Percentiles rank a stretch among this genome's conserved stretches.
These are phyloP conservation scores for Monascus ruber DNA, from an alignment of 2,329 filamentous ascomycete species.

Conservation along the genomic window DNA sequence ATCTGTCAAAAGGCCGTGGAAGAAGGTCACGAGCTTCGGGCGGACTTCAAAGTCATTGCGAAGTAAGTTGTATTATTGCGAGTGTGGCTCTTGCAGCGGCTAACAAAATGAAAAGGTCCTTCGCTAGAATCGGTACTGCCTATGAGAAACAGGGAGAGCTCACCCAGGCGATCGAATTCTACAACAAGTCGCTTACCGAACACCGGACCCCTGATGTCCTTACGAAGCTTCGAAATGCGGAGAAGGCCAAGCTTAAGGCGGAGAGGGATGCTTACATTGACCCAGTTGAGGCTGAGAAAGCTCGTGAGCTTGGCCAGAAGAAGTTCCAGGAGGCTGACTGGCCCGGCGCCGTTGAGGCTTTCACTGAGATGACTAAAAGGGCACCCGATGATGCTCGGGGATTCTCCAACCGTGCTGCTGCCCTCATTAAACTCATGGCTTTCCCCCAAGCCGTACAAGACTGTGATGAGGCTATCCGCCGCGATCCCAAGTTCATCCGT, in stretches of 20 bases:
- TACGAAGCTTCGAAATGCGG: constrained; percentile 78
- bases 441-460: constrained; percentile 90
- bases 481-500: constrained; percentile 82
- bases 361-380: constrained; percentile 94
- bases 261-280: constrained; percentile 75
- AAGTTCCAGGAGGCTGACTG: constrained; percentile 97
- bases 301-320: constrained; percentile 84
- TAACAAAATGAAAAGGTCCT: constrained; percentile 43
- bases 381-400: constrained; percentile 84
- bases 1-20: constrained; percentile 79
- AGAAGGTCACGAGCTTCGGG: constrained; percentile 76
- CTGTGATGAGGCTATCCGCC: constrained; percentile 83
- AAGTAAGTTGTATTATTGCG: constrained; percentile 45
- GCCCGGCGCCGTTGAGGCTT: constrained; percentile 87
- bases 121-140: constrained; percentile 83
- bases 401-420: constrained; percentile 94
- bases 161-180: constrained; percentile 70
- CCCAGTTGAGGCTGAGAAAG: constrained; percentile 85
- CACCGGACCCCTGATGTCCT: constrained; percentile 92
- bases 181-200: constrained; percentile 88
- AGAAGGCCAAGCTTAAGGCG: constrained; percentile 70
- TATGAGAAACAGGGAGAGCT: constrained; percentile 85
- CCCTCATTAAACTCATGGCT: constrained; percentile 90
- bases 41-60: constrained; percentile 96
- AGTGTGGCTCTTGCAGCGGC: not conserved